Evolutionary conservation across 192 early-diverging fungal genomes (phyloP).

Genomic region (Linnemannia exigua): DNA sequence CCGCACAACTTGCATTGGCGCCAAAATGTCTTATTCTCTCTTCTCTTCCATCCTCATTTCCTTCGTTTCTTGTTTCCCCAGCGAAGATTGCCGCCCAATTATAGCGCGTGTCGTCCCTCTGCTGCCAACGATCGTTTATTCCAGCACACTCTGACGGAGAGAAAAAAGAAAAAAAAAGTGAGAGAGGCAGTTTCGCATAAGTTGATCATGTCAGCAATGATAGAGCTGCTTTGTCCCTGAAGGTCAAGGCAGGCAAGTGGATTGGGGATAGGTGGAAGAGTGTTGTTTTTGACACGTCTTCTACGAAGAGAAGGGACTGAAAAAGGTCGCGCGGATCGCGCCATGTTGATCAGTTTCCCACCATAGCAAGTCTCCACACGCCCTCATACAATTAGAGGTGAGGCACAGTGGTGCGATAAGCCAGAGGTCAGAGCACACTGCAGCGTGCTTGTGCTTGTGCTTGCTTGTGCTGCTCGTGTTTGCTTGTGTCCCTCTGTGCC

Average conservation of each 20-base stretch:
- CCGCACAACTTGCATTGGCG: neutral
- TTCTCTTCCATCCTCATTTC: neutral
- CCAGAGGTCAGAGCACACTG: no score
- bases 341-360: no score
- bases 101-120: neutral
- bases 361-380: no score
- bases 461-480: no score
- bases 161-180: constrained; percentile 10
- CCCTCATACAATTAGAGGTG: no score
- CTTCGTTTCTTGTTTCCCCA: no score
- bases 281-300: neutral
- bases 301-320: neutral
- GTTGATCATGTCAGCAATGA: neutral
- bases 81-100: neutral
- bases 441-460: no score
- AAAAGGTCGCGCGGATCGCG: no score
- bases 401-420: no score
- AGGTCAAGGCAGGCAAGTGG: neutral
- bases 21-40: neutral
- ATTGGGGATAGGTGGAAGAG: neutral
- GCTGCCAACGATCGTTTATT: neutral
- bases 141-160: neutral
- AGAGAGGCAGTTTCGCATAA: neutral
- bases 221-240: neutral
- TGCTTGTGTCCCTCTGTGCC: no score